Evolutionary conservation across 371 early-diverging fungal genomes (phyloP).

Genomic region (Rhizopus arrhizus): DNA sequence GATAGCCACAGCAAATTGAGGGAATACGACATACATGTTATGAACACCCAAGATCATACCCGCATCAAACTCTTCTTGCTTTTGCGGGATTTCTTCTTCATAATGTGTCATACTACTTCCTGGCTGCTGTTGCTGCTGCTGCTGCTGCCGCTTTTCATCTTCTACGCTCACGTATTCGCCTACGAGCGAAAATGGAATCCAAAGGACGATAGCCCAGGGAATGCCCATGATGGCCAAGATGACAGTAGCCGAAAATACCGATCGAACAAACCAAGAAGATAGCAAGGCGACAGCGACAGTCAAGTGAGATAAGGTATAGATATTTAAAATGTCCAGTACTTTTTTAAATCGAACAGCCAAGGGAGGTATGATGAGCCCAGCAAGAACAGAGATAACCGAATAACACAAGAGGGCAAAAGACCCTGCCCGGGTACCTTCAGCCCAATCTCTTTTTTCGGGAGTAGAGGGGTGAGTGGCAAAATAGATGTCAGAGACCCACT

Average conservation of each 20-base stretch:
- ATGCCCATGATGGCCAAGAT: constrained; percentile 70
- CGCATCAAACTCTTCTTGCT: constrained; percentile 40
- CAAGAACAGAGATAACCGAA: constrained; percentile 64
- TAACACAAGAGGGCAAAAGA: constrained; percentile 73
- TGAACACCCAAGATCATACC: constrained; percentile 79
- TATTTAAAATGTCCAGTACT: constrained; percentile 46
- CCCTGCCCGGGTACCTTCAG: constrained; percentile 64
- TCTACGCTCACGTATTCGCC: constrained; percentile 68
- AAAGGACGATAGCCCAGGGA: constrained; percentile 76
- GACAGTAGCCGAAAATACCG: constrained; percentile 54
- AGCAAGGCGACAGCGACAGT: constrained; percentile 59
- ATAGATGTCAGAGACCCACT: constrained; percentile 64
- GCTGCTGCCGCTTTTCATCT: constrained; percentile 36
- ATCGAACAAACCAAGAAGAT: constrained; percentile 57
- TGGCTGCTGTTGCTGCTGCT: not conserved
- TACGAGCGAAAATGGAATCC: constrained; percentile 81
- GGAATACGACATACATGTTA: constrained; percentile 80
- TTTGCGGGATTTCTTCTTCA: constrained; percentile 10
- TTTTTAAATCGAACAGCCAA: constrained; percentile 39
- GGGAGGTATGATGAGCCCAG: constrained; percentile 61
- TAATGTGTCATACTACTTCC: not conserved
- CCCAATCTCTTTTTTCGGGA: constrained; percentile 38
- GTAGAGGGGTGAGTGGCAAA: constrained; percentile 39
- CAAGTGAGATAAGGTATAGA: constrained; percentile 64
- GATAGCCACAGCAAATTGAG: constrained; percentile 66